Evolutionary conservation across 345 rosid genomes (phyloP).

Genomic region (Eutrema heterophyllum): DNA sequence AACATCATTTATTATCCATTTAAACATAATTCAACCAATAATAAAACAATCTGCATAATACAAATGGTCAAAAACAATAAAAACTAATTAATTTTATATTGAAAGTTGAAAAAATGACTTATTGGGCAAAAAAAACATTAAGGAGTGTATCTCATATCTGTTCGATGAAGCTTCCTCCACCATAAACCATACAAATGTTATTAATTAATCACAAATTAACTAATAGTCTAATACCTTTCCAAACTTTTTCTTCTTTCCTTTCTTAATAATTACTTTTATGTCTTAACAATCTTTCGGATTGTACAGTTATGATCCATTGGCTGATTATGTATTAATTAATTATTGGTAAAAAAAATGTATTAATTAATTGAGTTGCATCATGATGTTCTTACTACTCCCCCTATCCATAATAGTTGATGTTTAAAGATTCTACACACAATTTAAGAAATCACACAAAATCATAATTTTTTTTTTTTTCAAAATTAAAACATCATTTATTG

Average conservation of each 20-base stretch:
- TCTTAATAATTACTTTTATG: slow-evolving; percentile 17
- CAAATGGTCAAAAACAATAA: too few species aligned
- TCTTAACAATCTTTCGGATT: background rate
- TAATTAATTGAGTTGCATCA: slow-evolving; percentile 10
- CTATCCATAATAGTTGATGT: too few species aligned
- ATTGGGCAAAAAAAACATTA: background rate
- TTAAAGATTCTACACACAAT: too few species aligned
- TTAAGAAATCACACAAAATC: too few species aligned
- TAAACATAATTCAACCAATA: too few species aligned
- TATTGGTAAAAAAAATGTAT: background rate
- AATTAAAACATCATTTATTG: too few species aligned
- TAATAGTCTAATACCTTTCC: slow-evolving; percentile 17
- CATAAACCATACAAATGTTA: slow-evolving; percentile 1
- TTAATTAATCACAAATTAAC: slow-evolving; percentile 11
- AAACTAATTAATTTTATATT: too few species aligned
- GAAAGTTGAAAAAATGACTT: too few species aligned
- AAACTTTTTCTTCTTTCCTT: slow-evolving; percentile 13
- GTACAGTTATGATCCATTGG: slow-evolving; percentile 29
- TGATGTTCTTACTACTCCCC: background rate
- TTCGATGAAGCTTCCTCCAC: slow-evolving; percentile 24
- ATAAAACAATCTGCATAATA: too few species aligned
- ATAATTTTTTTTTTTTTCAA: too few species aligned
- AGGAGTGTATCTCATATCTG: background rate
- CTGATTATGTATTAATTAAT: background rate
- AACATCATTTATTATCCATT: too few species aligned